Evolutionary conservation across 805 yeast genomes (phyloP), one percentile per base, ranked within the genome.

Genomic region (Candida manassasensis): DNA sequence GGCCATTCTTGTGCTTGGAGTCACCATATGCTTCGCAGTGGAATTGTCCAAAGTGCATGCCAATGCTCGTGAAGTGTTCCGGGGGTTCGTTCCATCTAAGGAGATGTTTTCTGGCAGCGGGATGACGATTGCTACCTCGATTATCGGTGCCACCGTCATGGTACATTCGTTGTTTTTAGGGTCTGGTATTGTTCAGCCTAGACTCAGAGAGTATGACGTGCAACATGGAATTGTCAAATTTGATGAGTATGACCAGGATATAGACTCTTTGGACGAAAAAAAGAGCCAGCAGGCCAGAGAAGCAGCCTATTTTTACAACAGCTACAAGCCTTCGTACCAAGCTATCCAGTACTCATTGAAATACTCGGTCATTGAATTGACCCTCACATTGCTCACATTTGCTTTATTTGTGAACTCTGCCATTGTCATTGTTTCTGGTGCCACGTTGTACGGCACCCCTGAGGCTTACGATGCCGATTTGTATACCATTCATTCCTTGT

Each of bases 331-430:
- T 1, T 75, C 93, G 0, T 49, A 73, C 13, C 65, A 61, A n/a
- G 88, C 96, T 3, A 82, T 89, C 42, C 67, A 68, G 15, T 81
- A 83, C 50, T 79, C 89, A 10, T 64, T 84, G 57, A 76, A 74
- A 36, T 84, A 76, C 53, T 83, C 95, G 2, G 75, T 84, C 39
- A 57, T 71, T 32, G 97, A 89, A 53, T 64, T 87, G 36, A 69
- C 76, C 0, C 43, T 83, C 6, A 81, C 95, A 0, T 67, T 89
- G 19, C 75, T 83, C 45, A 75, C 93, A 0, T 70, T 89, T 48
- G 96, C 97, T 0, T 59, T 89, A 2, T 88, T 89, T 57, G 90
- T 88, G 42, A 89, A 89, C 53, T 73, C 87, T 29, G 79, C 96
- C 1, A 88, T 88, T 38, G 61, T 88, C 35, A 75, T 89, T 34